A percentile compares a stretch with the other conserved stretches of the same genome.
phyloP scores from a whole-genome alignment of 805 yeast genomes.

The Kodamaea lidongshanica region DNA sequence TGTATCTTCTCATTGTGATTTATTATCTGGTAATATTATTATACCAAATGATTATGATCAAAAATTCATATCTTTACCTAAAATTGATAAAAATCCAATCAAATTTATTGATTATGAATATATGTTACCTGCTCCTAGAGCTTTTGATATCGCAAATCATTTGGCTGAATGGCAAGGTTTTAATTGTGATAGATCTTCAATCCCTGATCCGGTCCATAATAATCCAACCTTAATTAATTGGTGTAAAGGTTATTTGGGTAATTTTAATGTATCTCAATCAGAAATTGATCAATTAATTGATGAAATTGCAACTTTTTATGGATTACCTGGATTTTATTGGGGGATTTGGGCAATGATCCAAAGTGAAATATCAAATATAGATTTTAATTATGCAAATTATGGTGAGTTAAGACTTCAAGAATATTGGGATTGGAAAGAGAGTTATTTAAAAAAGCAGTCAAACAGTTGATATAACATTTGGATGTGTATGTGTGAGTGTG shows the following conservation, averaged over 20 bases:
- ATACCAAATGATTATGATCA: conserved; percentile 37
- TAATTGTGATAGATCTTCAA: conserved; percentile 55
- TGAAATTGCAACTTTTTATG: conserved; percentile 60
- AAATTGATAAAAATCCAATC: conserved; percentile 33
- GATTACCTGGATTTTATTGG: conserved; percentile 81
- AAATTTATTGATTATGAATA: conserved; percentile 69
- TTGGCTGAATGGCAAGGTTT: conserved; percentile 81
- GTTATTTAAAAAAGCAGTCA: conserved; percentile 5
- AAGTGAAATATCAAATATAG: conserved; percentile 59
- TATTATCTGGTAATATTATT: conserved; percentile 67
- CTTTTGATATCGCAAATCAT: conserved; percentile 70
- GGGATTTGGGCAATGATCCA: conserved; percentile 81
- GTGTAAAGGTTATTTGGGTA: conserved; percentile 51
- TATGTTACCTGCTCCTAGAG: conserved; percentile 66
- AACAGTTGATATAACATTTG: too few relatives aligned
- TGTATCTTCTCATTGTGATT: conserved; percentile 67
- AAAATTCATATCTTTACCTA: conserved; percentile 14
- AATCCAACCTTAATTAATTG: conserved; percentile 48
- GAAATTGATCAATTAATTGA: conserved; percentile 41
- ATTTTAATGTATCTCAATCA: conserved; percentile 19
- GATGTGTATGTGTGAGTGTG: too few relatives aligned
- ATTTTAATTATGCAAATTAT: conserved; percentile 62
- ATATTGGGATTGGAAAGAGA: conserved; percentile 62
- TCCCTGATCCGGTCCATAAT: conserved; percentile 44
- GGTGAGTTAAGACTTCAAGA: conserved; percentile 56